A percentile compares a stretch with the other conserved stretches of the same genome.
These are phyloP conservation scores for Agrocybe chaxingu DNA, from an alignment of 768 basidiomycete genomes.

Conservation along the genomic window DNA sequence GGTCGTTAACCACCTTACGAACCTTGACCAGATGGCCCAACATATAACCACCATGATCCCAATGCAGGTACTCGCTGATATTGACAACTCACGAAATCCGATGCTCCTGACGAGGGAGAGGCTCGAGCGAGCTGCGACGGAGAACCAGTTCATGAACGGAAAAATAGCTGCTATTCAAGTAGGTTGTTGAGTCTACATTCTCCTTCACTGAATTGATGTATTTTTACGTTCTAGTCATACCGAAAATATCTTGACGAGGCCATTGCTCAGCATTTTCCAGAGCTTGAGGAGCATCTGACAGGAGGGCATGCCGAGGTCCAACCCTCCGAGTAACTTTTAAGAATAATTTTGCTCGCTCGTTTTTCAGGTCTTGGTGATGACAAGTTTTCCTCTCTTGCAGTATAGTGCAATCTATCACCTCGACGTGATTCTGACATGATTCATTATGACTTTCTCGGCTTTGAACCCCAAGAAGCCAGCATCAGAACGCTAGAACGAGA, in stretches of 20 bases:
- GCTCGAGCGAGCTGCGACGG: slow-evolving; percentile 78
- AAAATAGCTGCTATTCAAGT: slow-evolving; percentile 80
- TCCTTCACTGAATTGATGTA: slow-evolving; percentile 5
- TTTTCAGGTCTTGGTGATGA: too few relatives aligned
- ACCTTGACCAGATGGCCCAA: slow-evolving; percentile 67
- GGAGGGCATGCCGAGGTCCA: slow-evolving; percentile 2
- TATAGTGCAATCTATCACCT: too few relatives aligned
- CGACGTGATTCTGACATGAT: too few relatives aligned
- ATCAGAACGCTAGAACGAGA: too few relatives aligned
- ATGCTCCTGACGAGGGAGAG: slow-evolving; percentile 79
- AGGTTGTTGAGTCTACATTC: slow-evolving; percentile 17
- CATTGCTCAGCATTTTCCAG: slow-evolving; percentile 69
- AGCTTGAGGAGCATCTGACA: slow-evolving; percentile 41
- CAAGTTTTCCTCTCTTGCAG: too few relatives aligned
- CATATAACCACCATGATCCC: slow-evolving; percentile 65
- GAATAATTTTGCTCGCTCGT: background rate
- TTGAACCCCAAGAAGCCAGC: too few relatives aligned
- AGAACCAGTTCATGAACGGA: slow-evolving; percentile 91
- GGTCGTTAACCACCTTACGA: slow-evolving; percentile 62
- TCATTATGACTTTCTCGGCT: too few relatives aligned
- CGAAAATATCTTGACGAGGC: slow-evolving; percentile 65
- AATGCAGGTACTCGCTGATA: slow-evolving; percentile 71
- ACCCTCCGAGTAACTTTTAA: slow-evolving; percentile 2
- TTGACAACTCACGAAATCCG: slow-evolving; percentile 78
- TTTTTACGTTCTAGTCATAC: slow-evolving; percentile 54